Evolutionary conservation across 1,284 basidiomycete species (phyloP), one percentile per base, ranked within the genome.

Genomic region (Malassezia brasiliensis): DNA sequence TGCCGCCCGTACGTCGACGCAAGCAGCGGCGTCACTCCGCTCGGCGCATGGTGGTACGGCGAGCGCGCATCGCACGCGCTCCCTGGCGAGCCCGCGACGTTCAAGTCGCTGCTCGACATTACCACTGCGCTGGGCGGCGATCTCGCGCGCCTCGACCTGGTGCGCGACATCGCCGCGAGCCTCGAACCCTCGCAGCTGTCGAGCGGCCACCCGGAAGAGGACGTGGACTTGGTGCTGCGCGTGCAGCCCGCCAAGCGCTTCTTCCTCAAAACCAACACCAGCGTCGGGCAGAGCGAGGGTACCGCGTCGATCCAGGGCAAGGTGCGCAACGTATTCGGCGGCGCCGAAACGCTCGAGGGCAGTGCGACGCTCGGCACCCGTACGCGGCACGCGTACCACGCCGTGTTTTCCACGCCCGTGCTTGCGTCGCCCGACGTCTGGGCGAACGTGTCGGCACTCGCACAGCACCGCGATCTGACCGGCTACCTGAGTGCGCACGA

Each of bases 281-380:
- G 96, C 69, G 80, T 96, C 4, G 94, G 94, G 9, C 90, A 94
- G 54, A 87, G 86, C 49, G 93, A 96, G 75, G 93, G 89, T 8
- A 88, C 79, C 51, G 72, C 68, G 10, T 60, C 57, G 1, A 51
- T 74, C 9, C 70, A 73, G 49, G 72, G 66, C 6, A 53, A 63
- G 10, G 46, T 73, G 4, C 62, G 69, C 4, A 98, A 98, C 76
- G 81, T 87, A 5, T 86, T 96, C 66, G 93, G 94, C 25, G 88
- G 89, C 2, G 91, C 86, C 19, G 94, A 99, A 76, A 82, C 82
- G 0, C 78, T 98, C 55, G 87, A 91, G 69, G 87, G 86, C 7
- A 86, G 85, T 57, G 77, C 88, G 2, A 83, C 90, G 0, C 79
- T 87, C 14, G 94, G 91, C 0, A 94, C 90, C 0, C 85, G 87